These are phyloP conservation scores for Paraphaeosphaeria sporulosa DNA, from an alignment of 2,329 filamentous ascomycete species.

Conservation along the genomic window DNA sequence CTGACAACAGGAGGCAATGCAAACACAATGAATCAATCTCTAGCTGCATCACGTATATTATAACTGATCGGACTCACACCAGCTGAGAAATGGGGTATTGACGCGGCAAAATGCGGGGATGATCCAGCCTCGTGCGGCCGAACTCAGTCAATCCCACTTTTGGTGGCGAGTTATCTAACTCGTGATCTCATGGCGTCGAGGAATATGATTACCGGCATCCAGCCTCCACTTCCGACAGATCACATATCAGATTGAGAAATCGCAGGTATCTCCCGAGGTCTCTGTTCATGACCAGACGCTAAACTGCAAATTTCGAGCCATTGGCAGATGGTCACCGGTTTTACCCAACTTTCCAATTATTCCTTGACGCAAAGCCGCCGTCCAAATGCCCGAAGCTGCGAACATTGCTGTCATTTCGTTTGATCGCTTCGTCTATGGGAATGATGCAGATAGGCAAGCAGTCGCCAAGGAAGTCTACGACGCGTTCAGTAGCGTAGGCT, in stretches of 20 bases:
- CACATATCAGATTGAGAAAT: neutral
- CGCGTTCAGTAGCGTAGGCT: conserved; percentile 51
- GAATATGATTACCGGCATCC: neutral
- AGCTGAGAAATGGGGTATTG: neutral
- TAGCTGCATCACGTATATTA: neutral
- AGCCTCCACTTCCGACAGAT: neutral
- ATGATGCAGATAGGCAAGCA: conserved; percentile 25
- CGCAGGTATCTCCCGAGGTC: neutral
- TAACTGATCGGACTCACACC: neutral
- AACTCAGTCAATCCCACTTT: conserved; percentile 3
- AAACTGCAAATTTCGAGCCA: neutral
- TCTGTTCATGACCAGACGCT: neutral
- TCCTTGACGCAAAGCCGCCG: neutral
- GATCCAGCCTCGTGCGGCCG: neutral
- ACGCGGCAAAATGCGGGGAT: neutral
- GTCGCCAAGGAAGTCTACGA: conserved; percentile 45
- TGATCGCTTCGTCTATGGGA: conserved; percentile 32
- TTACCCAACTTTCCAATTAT: neutral
- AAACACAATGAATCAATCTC: neutral
- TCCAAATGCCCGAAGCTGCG: conserved; percentile 22
- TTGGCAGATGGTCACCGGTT: neutral
- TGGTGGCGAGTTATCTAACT: neutral
- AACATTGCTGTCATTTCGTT: conserved; percentile 37
- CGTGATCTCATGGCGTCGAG: neutral
- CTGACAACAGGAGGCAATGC: neutral